Evolutionary conservation across 306 rosid species (phyloP).

Genomic region (Rosa persica): DNA sequence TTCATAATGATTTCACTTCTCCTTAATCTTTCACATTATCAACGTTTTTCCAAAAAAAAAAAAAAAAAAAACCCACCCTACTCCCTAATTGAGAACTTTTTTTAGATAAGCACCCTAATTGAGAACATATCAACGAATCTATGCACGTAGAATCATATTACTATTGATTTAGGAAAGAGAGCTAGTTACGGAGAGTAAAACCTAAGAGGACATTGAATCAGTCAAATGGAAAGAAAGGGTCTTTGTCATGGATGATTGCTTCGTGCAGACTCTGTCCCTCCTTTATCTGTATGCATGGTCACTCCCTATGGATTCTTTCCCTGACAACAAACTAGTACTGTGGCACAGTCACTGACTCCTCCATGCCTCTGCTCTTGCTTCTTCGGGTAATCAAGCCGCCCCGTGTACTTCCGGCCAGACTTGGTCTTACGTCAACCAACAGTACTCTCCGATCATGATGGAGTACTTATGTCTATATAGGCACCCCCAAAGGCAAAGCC

Average conservation of each 20-base stretch:
- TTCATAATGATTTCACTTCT: too few species aligned
- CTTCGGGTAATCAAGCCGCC: neutral
- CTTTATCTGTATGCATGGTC: neutral
- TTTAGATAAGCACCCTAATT: too few species aligned
- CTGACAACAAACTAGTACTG: constrained; percentile 7
- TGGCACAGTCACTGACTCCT: constrained; percentile 9
- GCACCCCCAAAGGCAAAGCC: neutral
- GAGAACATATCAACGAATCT: too few species aligned
- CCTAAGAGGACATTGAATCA: neutral
- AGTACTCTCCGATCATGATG: neutral
- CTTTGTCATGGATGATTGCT: constrained; percentile 2
- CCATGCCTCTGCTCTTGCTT: neutral
- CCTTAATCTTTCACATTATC: too few species aligned
- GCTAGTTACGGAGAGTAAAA: too few species aligned
- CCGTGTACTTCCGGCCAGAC: neutral
- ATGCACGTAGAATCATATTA: too few species aligned
- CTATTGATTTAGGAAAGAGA: too few species aligned
- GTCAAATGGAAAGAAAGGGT: neutral
- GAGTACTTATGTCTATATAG: neutral
- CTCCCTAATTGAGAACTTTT: too few species aligned
- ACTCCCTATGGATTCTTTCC: constrained; percentile 16
- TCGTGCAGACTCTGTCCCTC: neutral
- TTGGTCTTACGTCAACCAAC: neutral
- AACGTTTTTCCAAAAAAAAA: too few species aligned
- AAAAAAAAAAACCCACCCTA: too few species aligned